These are phyloP conservation scores for Fusarium floridanum DNA, from an alignment of 2,329 filamentous ascomycete genomes.

Conservation along the genomic window DNA sequence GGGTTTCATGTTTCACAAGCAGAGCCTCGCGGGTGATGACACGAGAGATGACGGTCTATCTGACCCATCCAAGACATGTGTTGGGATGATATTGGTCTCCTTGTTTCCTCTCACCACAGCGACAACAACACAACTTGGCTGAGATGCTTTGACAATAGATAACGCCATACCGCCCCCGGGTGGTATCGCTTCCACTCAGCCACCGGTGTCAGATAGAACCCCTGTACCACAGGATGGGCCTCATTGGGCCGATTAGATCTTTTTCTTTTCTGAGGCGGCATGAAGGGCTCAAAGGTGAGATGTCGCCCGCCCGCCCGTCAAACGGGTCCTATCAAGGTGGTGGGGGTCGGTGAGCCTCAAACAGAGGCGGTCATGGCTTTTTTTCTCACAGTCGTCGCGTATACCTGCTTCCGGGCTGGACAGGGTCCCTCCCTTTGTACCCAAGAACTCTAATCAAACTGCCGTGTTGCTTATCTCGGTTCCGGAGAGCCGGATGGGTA, in stretches of 20 bases:
- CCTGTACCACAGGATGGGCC: background rate
- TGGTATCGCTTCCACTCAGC: background rate
- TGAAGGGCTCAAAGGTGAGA: background rate
- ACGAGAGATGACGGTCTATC: background rate
- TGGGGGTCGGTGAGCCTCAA: background rate
- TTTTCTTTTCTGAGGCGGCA: background rate
- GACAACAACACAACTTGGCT: background rate
- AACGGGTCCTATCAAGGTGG: background rate
- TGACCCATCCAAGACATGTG: background rate
- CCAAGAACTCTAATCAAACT: background rate
- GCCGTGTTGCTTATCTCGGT: conserved; percentile 1
- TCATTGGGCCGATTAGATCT: conserved; percentile 3
- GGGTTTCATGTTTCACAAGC: background rate
- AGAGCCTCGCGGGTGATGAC: background rate
- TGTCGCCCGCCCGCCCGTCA: background rate
- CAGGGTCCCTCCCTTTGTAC: background rate
- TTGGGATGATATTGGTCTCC: background rate
- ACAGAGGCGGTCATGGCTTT: background rate
- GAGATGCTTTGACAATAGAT: conserved; percentile 1
- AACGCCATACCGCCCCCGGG: background rate
- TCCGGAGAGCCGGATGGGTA: background rate
- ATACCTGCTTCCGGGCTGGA: background rate
- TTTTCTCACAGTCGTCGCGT: background rate
- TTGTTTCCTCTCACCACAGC: background rate
- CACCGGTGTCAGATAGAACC: background rate